Percentiles rank a stretch among this genome's conserved stretches.
These are phyloP conservation scores for Psilocybe sp. DNA, from an alignment of 768 basidiomycete species.

Conservation along the genomic window DNA sequence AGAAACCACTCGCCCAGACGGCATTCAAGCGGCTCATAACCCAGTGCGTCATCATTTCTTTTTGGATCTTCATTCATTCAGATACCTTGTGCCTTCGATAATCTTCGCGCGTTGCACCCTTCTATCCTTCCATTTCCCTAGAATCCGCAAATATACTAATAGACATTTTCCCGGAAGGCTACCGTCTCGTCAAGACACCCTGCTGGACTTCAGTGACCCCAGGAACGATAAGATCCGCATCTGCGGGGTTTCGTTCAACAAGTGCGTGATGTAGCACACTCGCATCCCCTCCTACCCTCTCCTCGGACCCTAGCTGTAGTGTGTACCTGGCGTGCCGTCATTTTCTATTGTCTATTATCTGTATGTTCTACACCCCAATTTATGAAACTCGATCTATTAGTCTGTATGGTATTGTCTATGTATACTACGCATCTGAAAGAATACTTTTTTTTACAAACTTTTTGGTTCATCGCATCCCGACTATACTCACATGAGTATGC, in stretches of 20 bases:
- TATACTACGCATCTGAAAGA: conserved; percentile 4
- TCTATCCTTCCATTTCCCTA: not conserved
- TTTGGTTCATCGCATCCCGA: not conserved
- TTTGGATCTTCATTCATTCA: too few species aligned
- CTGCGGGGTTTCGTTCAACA: conserved; percentile 29
- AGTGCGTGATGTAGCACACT: conserved; percentile 16
- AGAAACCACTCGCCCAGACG: not conserved
- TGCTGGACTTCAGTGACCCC: conserved; percentile 16
- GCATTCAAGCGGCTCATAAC: not conserved
- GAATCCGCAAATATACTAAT: not conserved
- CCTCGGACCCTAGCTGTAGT: conserved; percentile 3
- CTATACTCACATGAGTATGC: too few species aligned
- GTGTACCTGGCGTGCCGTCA: not conserved
- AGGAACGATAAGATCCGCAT: conserved; percentile 23
- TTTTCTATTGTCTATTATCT: conserved; percentile 1
- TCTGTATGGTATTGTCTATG: conserved; percentile 10
- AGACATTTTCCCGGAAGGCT: conserved; percentile 12
- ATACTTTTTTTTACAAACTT: too few species aligned
- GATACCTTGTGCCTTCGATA: too few species aligned
- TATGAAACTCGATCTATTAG: conserved; percentile 5
- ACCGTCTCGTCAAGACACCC: conserved; percentile 18
- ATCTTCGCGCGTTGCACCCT: too few species aligned
- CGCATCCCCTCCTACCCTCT: not conserved
- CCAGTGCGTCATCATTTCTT: too few species aligned
- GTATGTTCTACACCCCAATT: not conserved